Conservation (phyloP, 2,329 filamentous ascomycete species). For the Botrytis fragariae region DNA sequence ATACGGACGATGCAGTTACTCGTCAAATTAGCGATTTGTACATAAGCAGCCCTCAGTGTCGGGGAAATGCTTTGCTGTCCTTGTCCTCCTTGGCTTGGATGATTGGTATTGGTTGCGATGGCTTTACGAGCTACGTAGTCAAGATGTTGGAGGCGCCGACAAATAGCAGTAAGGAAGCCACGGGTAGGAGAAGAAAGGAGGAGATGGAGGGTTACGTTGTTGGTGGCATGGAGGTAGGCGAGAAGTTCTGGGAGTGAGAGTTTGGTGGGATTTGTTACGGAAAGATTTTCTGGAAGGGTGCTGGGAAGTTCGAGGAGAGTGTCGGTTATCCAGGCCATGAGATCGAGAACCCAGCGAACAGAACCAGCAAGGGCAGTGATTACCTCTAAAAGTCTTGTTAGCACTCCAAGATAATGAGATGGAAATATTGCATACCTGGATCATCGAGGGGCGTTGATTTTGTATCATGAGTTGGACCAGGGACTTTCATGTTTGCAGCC, state of each 20-base stretch:
- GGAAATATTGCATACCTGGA: slow-evolving; percentile 46
- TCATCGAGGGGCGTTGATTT: slow-evolving; percentile 59
- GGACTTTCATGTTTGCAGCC: slow-evolving; percentile 50
- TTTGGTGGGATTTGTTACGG: slow-evolving; percentile 46
- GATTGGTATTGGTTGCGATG: slow-evolving; percentile 24
- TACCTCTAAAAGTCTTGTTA: slow-evolving; percentile 53
- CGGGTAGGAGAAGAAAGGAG: slow-evolving; percentile 73
- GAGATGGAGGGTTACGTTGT: slow-evolving; percentile 59
- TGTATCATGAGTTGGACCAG: slow-evolving; percentile 53
- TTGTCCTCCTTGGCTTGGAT: slow-evolving; percentile 16
- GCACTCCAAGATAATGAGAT: neutral
- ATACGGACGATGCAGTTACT: slow-evolving; percentile 33
- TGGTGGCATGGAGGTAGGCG: slow-evolving; percentile 51
- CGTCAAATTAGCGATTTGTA: slow-evolving; percentile 37
- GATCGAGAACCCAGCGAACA: slow-evolving; percentile 73
- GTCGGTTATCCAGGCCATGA: slow-evolving; percentile 63
- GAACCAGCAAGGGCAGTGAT: slow-evolving; percentile 71
- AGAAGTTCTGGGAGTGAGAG: slow-evolving; percentile 49
- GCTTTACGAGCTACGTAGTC: slow-evolving; percentile 42
- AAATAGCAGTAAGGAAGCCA: slow-evolving; percentile 67
- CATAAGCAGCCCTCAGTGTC: slow-evolving; percentile 34
- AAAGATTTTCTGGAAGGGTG: slow-evolving; percentile 45
- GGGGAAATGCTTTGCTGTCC: slow-evolving; percentile 27
- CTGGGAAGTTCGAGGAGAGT: slow-evolving; percentile 55
- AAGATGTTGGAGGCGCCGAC: slow-evolving; percentile 60